Conservation (phyloP, 108 stramenopile genomes). For the Schizochytrium sp. region DNA sequence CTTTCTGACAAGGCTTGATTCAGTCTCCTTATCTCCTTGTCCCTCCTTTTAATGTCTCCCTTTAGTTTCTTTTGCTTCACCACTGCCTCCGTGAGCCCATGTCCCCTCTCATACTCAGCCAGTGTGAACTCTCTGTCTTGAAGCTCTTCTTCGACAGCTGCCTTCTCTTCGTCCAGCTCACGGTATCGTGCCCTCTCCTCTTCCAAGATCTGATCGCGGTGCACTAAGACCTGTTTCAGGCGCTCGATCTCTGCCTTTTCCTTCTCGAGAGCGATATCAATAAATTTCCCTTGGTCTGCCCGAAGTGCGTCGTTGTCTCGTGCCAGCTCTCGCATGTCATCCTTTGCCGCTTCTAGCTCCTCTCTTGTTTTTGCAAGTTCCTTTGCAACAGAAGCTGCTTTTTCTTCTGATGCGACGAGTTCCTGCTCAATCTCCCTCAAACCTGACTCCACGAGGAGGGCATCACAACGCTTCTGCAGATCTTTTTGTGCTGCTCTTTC, state of each 20-base stretch:
- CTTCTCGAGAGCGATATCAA: conserved; percentile 47
- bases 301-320: conserved; percentile 10
- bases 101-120: conserved; percentile 79
- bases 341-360: not conserved
- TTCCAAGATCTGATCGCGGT: conserved; percentile 7
- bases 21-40: conserved; percentile 76
- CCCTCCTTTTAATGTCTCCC: conserved; percentile 78
- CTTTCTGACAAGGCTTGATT: conserved; percentile 68
- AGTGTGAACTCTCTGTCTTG: conserved; percentile 77
- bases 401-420: conserved; percentile 30
- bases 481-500: conserved; percentile 20
- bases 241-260: conserved; percentile 39
- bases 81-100: conserved; percentile 80
- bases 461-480: conserved; percentile 30
- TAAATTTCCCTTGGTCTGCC: conserved; percentile 52
- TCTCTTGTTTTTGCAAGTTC: not conserved
- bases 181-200: conserved; percentile 65
- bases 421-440: conserved; percentile 54
- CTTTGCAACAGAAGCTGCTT: not conserved
- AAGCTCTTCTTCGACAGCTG: conserved; percentile 69
- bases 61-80: conserved; percentile 80
- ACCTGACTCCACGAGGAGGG: conserved; percentile 8
- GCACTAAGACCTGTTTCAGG: conserved; percentile 34
- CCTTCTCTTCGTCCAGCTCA: conserved; percentile 71
- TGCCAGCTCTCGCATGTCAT: conserved; percentile 9